Base-by-base conservation (phyloP, 1,284 basidiomycete genomes). In the Trichosporon ovoides region DNA sequence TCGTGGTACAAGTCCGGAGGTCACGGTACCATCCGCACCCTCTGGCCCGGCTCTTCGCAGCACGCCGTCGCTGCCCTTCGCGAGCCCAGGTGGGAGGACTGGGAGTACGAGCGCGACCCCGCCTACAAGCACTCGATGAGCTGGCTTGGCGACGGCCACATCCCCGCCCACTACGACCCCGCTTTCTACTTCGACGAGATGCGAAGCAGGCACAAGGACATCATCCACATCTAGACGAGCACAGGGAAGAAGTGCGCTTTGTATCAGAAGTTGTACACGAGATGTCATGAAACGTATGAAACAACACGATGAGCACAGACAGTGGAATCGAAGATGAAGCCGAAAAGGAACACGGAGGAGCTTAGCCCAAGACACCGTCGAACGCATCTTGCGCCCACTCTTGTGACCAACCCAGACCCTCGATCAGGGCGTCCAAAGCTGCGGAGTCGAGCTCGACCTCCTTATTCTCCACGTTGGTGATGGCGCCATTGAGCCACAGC, bases 61-160 rank as follows among this genome's bases (percentile, higher is more conserved):
- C 63, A 66, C 31, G 48, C 58, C 34, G 58, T 70, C 18, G 59
- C 68, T 33, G 58, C 69, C 31, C 58, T 68, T 38, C 55, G 56
- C 12, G 11, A 72, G 36, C 69, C 70, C 1, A 60, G 72, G 0
- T 75, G 70, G 70, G 73, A 75, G 58, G 73, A 75, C 54, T 75
- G 57, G 48, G 62, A 68, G 7, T 58, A 58, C 43, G 58, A 60
- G 52, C 55, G 58, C 35, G 28, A 28, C 3, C 36, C 48, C 1
- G 55, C 43, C 6, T 62, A 59, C 55, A 22, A 46, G 7, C 33
- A 59, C 37, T 10, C 38, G 2, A 59, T 62, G 61, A 37, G 38
- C 22, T 62, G 61, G 61, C 58, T 62, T 9, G 61, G 61, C 33
- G 50, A 62, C 33, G 61, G 61, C 28, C 50, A 62, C 52, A 51